Evolutionary conservation across 78 protist genomes (phyloP), one percentile per base, ranked within the genome.

Genomic region (Dictyostelium citrinum): DNA sequence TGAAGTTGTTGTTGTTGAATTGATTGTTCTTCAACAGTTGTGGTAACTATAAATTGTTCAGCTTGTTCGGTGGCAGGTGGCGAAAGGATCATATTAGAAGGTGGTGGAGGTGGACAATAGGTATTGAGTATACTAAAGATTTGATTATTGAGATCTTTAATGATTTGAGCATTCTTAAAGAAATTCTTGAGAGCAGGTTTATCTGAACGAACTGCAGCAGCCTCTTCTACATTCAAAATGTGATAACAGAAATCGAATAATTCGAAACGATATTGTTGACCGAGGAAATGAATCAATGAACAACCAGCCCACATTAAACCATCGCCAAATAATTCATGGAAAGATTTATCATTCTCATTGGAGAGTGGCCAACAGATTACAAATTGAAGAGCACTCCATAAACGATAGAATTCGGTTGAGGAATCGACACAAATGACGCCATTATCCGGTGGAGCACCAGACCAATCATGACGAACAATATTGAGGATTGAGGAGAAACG

Each of bases 221-320:
- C 95, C 31, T 86, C 96, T 80, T 80, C 67, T 10, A 96, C 91
- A 39, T 90, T 80, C 22, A 97, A 61, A 60, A 96, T 86, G 82
- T 97, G 98, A 79, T 95, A 82, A 81, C 86, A 64, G 75, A 97
- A 97, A 88, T 97, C 96, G 68, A 95, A 45, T 10, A 92, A 10
- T 33, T 96, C 95, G 22, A 97, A 97, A 29, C 95, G 61, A 27
- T 46, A 72, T 84, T 84, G 93, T 88, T 97, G 98, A 9, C 96
- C 96, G 0, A 97, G 51, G 76, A 97, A 74, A 90, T 97, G 86
- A 41, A 97, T 86, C 6, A 97, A 7, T n/a, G 92, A 37, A 45
- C 75, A 35, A 77, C 98, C 98, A 7, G 96, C 98, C 97, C 95
- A 97, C 68, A 58, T 29, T 61, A 96, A 39, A 29, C 98, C 98